Base-by-base conservation (phyloP, 257 asterid species). In the Gentiana macrophylla region DNA sequence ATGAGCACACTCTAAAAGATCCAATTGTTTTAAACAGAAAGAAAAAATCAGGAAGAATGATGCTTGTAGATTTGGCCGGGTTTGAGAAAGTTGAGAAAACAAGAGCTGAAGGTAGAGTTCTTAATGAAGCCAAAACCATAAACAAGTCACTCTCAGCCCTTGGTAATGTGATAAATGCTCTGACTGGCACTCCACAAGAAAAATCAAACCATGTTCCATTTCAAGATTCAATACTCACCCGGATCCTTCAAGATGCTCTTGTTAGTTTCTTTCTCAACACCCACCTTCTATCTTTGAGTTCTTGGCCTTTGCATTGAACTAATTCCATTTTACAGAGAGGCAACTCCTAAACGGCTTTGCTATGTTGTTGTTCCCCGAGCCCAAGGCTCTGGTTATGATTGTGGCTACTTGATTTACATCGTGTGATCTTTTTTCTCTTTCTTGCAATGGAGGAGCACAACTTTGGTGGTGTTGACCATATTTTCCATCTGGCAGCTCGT, bases 361-460 rank as follows among this genome's bases (percentile, higher is more conserved):
- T 87, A 38, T 87, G 93, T 57, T 87, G 96, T 77, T 87, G 96
- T 76, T 87, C 96, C 24, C 96, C 96, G 53, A 80, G 94, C 65
- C 86, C 88, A 24, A 24, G 24, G 24, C 24, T 24, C 24, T 24
- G 24, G 24, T 24, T 24, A 24, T 24, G 24, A 24, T 24, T 24
- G 24, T 24, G 24, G 24, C 24, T 24, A 24, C 24, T 24, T 24
- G 24, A 24, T 24, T 24, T 24, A 24, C 24, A 24, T 0, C 24
- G 24, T 24, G 24, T 24, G 24, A 24, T 24, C 24, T 24, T 24
- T 24, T 24, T 24, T 24, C 24, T 24, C 24, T 24, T 24, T 24
- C 24, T 24, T 24, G 24, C 24, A 24, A 24, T 24, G 24, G 24
- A 24, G 24, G 24, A 24, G 24, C 24, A 24, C 24, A 24, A 1